Percentiles rank a stretch among this genome's conserved stretches.
Conservation (phyloP, 225 moss, liverwort and hornwort species). For the Physcomitrellopsis africana region DNA sequence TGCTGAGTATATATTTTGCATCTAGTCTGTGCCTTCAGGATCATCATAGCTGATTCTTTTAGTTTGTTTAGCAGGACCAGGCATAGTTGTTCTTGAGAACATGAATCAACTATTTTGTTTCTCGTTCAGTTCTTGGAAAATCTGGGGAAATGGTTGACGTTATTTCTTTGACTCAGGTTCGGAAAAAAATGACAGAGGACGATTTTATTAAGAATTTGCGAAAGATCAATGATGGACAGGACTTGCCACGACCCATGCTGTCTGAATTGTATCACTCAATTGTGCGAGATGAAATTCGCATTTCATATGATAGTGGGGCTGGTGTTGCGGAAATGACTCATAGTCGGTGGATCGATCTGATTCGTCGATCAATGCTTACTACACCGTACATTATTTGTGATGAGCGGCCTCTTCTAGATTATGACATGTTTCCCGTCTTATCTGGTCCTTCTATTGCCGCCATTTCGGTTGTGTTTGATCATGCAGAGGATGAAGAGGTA, state of each 20-base stretch:
- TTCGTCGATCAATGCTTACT: conserved; percentile 56
- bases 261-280: conserved; percentile 71
- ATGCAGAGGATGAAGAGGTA: conserved; percentile 78
- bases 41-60: background rate
- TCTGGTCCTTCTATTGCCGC: conserved; percentile 57
- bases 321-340: conserved; percentile 75
- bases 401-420: conserved; percentile 59
- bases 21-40: conserved; percentile 6
- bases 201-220: background rate
- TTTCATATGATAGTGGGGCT: conserved; percentile 69
- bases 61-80: background rate
- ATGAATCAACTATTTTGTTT: background rate
- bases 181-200: conserved; percentile 9
- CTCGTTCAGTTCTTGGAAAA: background rate
- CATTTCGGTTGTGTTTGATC: conserved; percentile 76
- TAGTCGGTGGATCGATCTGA: conserved; percentile 77
- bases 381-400: conserved; percentile 70
- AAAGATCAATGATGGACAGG: conserved; percentile 26
- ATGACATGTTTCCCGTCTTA: conserved; percentile 77
- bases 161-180: background rate
- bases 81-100: background rate
- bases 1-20: conserved; percentile 8
- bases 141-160: background rate
- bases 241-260: conserved; percentile 42
- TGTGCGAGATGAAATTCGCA: conserved; percentile 65